Percentiles rank a stretch among this genome's conserved stretches.
phyloP scores from a whole-genome alignment of 1,284 basidiomycete species.

The Cutaneotrichosporon mucoides region DNA sequence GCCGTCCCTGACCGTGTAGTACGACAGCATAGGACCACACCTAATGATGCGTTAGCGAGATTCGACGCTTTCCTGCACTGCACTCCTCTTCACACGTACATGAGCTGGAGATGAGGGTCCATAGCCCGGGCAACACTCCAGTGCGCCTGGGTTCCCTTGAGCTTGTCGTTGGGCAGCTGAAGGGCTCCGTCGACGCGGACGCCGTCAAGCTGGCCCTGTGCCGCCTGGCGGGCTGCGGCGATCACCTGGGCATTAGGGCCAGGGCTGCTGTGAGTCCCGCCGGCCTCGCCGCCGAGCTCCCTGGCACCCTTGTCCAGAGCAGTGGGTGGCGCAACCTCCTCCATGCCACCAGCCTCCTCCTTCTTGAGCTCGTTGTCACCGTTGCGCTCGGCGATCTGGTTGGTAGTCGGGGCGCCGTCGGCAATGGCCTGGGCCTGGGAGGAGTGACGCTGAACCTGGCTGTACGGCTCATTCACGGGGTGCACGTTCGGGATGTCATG shows the following conservation, averaged over 20 bases:
- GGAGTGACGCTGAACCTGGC: neutral
- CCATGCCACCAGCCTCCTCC: constrained; percentile 32
- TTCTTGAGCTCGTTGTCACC: constrained; percentile 10
- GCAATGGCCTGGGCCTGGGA: neutral
- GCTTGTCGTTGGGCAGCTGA: constrained; percentile 1
- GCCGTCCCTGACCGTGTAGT: constrained; percentile 74
- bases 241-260: constrained; percentile 11
- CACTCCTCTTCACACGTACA: constrained; percentile 30
- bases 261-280: constrained; percentile 26
- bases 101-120: constrained; percentile 50
- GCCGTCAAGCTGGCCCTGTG: constrained; percentile 5
- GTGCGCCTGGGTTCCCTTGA: constrained; percentile 19
- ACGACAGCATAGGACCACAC: constrained; percentile 78
- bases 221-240: constrained; percentile 15
- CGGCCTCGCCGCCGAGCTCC: constrained; percentile 34
- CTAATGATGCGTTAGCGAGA: constrained; percentile 19
- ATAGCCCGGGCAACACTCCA: constrained; percentile 33
- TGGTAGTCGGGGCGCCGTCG: neutral
- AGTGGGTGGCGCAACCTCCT: constrained; percentile 30
- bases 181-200: constrained; percentile 6
- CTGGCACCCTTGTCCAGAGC: constrained; percentile 35
- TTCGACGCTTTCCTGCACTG: neutral
- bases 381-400: constrained; percentile 1
- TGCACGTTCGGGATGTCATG: constrained; percentile 24
- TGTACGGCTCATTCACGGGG: constrained; percentile 29